Conservation (phyloP, 371 early-diverging fungal species). For the Rhizomucor miehei region DNA sequence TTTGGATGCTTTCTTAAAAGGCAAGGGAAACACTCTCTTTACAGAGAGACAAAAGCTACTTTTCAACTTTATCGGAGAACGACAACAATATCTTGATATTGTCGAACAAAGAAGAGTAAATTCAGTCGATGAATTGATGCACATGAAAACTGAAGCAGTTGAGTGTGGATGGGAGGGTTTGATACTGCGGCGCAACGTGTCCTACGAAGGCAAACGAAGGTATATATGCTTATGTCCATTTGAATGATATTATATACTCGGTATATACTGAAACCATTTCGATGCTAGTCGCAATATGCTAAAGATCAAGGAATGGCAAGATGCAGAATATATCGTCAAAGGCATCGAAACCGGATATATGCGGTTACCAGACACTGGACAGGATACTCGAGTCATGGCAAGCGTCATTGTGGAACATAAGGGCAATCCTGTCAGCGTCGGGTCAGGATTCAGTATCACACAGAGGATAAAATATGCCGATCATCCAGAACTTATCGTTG, state of each 20-base stretch:
- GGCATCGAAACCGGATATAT: slow-evolving; percentile 46
- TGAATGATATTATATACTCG: no score
- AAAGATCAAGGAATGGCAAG: slow-evolving; percentile 60
- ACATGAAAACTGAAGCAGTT: slow-evolving; percentile 23
- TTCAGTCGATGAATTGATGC: slow-evolving; percentile 23
- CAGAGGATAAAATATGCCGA: slow-evolving; percentile 43
- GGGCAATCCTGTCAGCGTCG: slow-evolving; percentile 50
- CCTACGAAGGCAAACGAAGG: slow-evolving; percentile 59
- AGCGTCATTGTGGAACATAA: slow-evolving; percentile 51
- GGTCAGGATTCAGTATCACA: slow-evolving; percentile 52
- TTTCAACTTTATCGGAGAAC: slow-evolving; percentile 8
- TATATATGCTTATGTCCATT: no score
- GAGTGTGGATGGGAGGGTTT: slow-evolving; percentile 59
- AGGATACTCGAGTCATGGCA: slow-evolving; percentile 38
- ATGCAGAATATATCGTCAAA: slow-evolving; percentile 54
- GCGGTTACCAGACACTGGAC: slow-evolving; percentile 47
- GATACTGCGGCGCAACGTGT: slow-evolving; percentile 47
- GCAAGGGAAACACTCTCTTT: slow-evolving; percentile 22
- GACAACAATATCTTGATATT: slow-evolving; percentile 19
- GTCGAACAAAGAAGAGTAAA: slow-evolving; percentile 34
- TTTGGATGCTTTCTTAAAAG: slow-evolving; percentile 26
- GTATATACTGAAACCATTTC: no score
- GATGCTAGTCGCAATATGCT: slow-evolving; percentile 53
- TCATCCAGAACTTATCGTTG: slow-evolving; percentile 44
- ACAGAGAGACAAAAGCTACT: slow-evolving; percentile 35